Evolutionary conservation across 257 asterid genomes (phyloP).

Genomic region (Cordia subcordata): DNA sequence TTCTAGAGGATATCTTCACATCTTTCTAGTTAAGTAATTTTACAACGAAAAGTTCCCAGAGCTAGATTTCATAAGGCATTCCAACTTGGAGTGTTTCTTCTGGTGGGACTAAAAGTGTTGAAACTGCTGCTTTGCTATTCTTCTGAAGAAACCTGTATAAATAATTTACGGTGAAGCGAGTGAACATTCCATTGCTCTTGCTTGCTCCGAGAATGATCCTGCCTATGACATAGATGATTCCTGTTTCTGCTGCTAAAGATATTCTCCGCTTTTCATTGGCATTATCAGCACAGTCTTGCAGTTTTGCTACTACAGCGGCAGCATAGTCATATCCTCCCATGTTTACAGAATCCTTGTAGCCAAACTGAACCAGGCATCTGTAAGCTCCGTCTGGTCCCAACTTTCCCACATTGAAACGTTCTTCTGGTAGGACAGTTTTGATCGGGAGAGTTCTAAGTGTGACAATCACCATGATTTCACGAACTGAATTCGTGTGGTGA

Average conservation of each 20-base stretch:
- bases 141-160: slow-evolving; percentile 67
- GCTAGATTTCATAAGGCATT: slow-evolving; percentile 48
- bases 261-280: slow-evolving; percentile 26
- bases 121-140: slow-evolving; percentile 43
- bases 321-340: slow-evolving; percentile 40
- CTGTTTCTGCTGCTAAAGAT: slow-evolving; percentile 28
- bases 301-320: slow-evolving; percentile 18
- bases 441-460: slow-evolving; percentile 22
- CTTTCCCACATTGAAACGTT: slow-evolving; percentile 43
- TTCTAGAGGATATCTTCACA: no score
- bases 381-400: slow-evolving; percentile 48
- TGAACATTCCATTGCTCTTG: slow-evolving; percentile 30
- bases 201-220: slow-evolving; percentile 45
- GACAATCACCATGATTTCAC: slow-evolving; percentile 13
- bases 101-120: slow-evolving; percentile 38
- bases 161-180: slow-evolving; percentile 37
- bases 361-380: slow-evolving; percentile 54
- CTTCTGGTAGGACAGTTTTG: slow-evolving; percentile 20
- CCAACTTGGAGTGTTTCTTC: slow-evolving; percentile 60
- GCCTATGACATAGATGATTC: slow-evolving; percentile 35
- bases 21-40: no score
- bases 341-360: slow-evolving; percentile 46
- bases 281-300: slow-evolving; percentile 25
- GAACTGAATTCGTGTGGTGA: slow-evolving; percentile 10
- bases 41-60: no score